A percentile compares a stretch with the other conserved stretches of the same genome.
phyloP scores from a whole-genome alignment of 352 stramenopile genomes.

The Aphanomyces invadans region DNA sequence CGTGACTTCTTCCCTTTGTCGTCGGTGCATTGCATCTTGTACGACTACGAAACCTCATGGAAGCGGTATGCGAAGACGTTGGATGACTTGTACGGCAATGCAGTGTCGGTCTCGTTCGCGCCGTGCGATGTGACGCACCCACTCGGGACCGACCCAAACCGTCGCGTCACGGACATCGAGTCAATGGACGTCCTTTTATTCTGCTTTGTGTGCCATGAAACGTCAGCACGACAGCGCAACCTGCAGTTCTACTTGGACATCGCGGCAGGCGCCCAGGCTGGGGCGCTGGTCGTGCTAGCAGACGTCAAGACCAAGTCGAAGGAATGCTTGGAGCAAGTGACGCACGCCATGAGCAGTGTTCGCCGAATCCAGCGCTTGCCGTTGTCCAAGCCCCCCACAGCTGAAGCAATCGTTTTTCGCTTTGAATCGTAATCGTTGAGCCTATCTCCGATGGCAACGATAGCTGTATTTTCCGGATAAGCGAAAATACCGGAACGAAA shows the following conservation, averaged over 20 bases:
- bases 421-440: not conserved
- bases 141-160: constrained; percentile 10
- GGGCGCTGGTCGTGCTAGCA: constrained; percentile 15
- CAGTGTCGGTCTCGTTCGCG: constrained; percentile 13
- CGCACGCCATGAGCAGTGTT: not conserved
- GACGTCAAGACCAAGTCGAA: constrained; percentile 25
- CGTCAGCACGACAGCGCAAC: constrained; percentile 13
- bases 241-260: constrained; percentile 22
- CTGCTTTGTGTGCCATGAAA: constrained; percentile 25
- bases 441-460: not conserved
- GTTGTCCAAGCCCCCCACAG: constrained; percentile 17
- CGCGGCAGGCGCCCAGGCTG: not conserved
- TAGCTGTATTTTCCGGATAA: not conserved
- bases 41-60: constrained; percentile 24
- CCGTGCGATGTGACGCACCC: constrained; percentile 22
- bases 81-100: constrained; percentile 14
- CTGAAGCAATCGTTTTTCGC: constrained; percentile 19
- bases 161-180: constrained; percentile 15
- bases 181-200: constrained; percentile 20
- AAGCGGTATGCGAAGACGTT: constrained; percentile 22
- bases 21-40: constrained; percentile 16
- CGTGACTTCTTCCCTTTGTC: constrained; percentile 11
- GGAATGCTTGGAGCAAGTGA: constrained; percentile 18
- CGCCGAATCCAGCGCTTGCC: not conserved
- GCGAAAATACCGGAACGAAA: too few species aligned